phyloP scores from a whole-genome alignment of 192 early-diverging fungal species.

The Phycomyces nitens region DNA sequence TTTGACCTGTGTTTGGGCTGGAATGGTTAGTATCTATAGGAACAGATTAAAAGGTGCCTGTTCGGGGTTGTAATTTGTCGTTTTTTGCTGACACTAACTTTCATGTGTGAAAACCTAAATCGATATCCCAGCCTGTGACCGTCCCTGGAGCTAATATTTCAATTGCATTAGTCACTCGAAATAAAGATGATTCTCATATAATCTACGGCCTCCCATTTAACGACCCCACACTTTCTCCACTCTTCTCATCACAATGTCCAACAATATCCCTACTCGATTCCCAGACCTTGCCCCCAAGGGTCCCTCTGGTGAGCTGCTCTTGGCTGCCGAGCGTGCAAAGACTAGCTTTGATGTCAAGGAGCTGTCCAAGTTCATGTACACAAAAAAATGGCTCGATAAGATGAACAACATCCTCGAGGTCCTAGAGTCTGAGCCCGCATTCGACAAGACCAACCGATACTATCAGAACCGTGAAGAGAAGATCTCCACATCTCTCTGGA shows the following conservation, averaged over 20 bases:
- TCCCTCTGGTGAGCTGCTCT: constrained; percentile 47
- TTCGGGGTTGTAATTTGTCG: too few species aligned
- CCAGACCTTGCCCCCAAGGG: constrained; percentile 44
- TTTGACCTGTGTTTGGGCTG: too few species aligned
- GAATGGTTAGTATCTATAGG: too few species aligned
- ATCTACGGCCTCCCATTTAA: neutral
- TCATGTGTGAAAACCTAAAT: neutral
- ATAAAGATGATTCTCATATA: neutral
- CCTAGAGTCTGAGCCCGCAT: constrained; percentile 66
- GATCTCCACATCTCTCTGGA: constrained; percentile 55
- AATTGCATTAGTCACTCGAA: constrained; percentile 4
- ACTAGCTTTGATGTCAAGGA: constrained; percentile 62
- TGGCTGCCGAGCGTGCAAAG: constrained; percentile 63
- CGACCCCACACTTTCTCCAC: neutral
- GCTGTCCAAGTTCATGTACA: constrained; percentile 66
- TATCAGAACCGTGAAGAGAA: constrained; percentile 70
- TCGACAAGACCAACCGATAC: constrained; percentile 68
- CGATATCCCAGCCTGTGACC: neutral
- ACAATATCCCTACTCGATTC: constrained; percentile 37
- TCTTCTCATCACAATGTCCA: constrained; percentile 18
- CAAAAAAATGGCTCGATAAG: constrained; percentile 56
- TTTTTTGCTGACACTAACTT: neutral
- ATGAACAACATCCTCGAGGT: constrained; percentile 55
- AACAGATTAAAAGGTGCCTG: too few species aligned
- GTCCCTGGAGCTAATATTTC: constrained; percentile 1